phyloP scores from a whole-genome alignment of 2,329 filamentous ascomycete genomes.

The Aspergillus sp. region DNA sequence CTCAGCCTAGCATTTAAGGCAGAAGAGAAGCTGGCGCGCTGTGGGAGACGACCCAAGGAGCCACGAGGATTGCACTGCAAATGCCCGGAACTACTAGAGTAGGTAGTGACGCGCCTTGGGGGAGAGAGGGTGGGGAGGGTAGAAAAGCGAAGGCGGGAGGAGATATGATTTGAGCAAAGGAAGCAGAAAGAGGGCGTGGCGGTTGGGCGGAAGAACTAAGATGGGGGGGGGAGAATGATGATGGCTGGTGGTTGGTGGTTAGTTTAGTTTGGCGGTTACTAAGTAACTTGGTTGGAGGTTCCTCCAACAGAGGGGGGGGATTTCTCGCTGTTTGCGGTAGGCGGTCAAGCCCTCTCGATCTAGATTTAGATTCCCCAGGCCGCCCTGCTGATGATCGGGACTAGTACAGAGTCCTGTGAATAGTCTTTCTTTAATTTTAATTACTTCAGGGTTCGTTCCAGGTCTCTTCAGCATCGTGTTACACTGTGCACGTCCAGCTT shows the following conservation, averaged over 20 bases:
- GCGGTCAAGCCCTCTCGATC: constrained; percentile 20
- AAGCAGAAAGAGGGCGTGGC: constrained; percentile 22
- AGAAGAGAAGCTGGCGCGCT: constrained; percentile 12
- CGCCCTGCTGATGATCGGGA: neutral
- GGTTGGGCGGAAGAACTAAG: constrained; percentile 21
- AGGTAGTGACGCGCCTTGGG: neutral
- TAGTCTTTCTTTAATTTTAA: neutral
- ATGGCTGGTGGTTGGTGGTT: neutral
- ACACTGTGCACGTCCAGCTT: neutral
- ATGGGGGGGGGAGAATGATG: constrained; percentile 6
- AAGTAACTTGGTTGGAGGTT: neutral
- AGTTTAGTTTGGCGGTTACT: neutral
- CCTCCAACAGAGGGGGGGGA: constrained; percentile 11
- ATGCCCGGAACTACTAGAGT: neutral
- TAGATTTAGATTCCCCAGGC: neutral
- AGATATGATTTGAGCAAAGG: neutral
- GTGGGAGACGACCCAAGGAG: neutral
- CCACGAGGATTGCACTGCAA: neutral
- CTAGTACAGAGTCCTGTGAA: no score
- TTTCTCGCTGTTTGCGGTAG: constrained; percentile 22
- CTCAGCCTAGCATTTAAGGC: constrained; percentile 8
- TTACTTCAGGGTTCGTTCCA: neutral
- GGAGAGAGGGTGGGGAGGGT: neutral
- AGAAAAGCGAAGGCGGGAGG: constrained; percentile 2
- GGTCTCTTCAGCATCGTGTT: neutral